These are phyloP conservation scores for Priceomyces carsonii DNA, from an alignment of 805 yeast genomes.

Conservation along the genomic window DNA sequence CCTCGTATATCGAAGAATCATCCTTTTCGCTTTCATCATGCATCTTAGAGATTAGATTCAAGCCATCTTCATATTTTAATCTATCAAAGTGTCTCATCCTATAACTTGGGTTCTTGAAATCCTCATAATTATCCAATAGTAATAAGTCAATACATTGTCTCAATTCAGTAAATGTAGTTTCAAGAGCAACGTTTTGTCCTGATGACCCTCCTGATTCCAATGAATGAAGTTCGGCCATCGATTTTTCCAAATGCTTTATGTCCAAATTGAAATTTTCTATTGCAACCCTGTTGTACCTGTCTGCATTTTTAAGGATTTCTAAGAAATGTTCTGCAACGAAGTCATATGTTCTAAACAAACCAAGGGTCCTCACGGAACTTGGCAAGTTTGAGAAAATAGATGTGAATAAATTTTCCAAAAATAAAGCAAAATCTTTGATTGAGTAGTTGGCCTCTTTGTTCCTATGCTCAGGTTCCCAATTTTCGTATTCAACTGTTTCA, in stretches of 20 bases:
- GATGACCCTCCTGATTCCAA: conserved; percentile 16
- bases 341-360: conserved; percentile 87
- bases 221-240: conserved; percentile 41
- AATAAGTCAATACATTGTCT: conserved; percentile 78
- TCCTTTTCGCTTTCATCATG: conserved; percentile 18
- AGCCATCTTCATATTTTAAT: conserved; percentile 72
- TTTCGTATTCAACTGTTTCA: conserved; percentile 77
- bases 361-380: conserved; percentile 67
- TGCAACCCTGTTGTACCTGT: conserved; percentile 59
- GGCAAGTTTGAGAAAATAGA: conserved; percentile 86
- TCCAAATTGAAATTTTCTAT: conserved; percentile 76
- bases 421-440: conserved; percentile 81
- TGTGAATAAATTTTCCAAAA: conserved; percentile 79
- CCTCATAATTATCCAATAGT: conserved; percentile 61
- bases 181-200: conserved; percentile 48
- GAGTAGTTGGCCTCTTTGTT: conserved; percentile 69
- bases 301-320: conserved; percentile 55
- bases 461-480: conserved; percentile 63
- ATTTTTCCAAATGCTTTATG: conserved; percentile 69
- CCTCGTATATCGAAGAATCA: conserved; percentile 10
- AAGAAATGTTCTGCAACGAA: conserved; percentile 73
- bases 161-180: conserved; percentile 74
- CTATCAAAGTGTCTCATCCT: conserved; percentile 64
- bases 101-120: conserved; percentile 51
- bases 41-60: conserved; percentile 57